Base-by-base conservation (phyloP, 2,329 filamentous ascomycete species). In the Emergomyces pasteurianus region DNA sequence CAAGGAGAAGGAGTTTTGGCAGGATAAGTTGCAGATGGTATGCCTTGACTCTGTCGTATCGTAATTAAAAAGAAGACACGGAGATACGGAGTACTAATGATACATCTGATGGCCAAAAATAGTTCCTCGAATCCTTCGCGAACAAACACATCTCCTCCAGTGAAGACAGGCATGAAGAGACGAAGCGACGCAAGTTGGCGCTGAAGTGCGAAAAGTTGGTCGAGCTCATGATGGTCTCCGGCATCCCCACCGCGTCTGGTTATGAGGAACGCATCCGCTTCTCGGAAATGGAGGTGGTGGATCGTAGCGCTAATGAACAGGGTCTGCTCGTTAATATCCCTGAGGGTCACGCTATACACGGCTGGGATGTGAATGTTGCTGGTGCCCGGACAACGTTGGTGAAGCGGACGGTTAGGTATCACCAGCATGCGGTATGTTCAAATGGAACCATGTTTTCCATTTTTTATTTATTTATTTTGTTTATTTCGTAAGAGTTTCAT, bases 211-310 rank as follows among this genome's bases (percentile, higher is more conserved):
- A 94, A 73, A 99, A 99, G 78, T 79, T 99, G 61, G 90, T 99
- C 12, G 94, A 99, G 79, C 80, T 99, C 63, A 99, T 99, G 94
- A 96, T 99, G 91, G 94, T 99, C 9, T 97, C 92, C 8, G 94
- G 94, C 43, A 88, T 99, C 61, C 90, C 89, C 40, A 99, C 94
- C 0, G 91, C 94, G 3, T 96, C 92, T 4, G 94, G 94, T 1
- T 99, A 97, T 72, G 94, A 99, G 75, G 94, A 99, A 78, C 85
- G 94, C 61, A 96, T 99, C 70, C 85, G 91, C 58, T 99, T 99
- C 72, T 90, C 91, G 1, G 94, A 99, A 75, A 88, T 99, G 76
- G 94, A 99, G 71, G 91, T 97, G 28, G 90, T 99, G 34, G 94
- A 99, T 70, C 85, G 90, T 65, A 89, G 90, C 60, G 92, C 94